These are phyloP conservation scores for Tricharina praecox DNA, from an alignment of 495 filamentous ascomycete species.

Conservation along the genomic window DNA sequence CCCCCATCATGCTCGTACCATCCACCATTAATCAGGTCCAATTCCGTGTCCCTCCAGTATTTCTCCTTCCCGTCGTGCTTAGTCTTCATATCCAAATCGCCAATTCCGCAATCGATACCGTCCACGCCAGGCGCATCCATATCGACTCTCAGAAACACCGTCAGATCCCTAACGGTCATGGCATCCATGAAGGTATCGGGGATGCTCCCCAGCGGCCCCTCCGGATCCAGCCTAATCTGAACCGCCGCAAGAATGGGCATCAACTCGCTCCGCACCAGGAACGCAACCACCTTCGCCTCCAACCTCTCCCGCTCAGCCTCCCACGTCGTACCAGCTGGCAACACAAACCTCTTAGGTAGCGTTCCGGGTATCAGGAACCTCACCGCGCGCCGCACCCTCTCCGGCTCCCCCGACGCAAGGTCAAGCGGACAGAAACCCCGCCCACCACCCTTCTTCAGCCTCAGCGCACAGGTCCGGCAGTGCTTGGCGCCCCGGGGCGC, in stretches of 20 bases:
- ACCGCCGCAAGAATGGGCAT: conserved; percentile 32
- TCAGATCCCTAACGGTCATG: conserved; percentile 85
- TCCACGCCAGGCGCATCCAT: conserved; percentile 13
- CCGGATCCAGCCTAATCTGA: conserved; percentile 36
- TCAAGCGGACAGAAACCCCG: conserved; percentile 29
- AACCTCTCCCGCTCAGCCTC: conserved; percentile 4
- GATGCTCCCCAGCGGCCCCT: conserved; percentile 25
- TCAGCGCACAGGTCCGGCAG: conserved; percentile 75
- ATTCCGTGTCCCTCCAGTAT: conserved; percentile 57
- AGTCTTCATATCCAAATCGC: conserved; percentile 81
- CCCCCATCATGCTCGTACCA: conserved; percentile 50
- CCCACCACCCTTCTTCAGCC: conserved; percentile 16
- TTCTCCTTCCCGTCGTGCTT: conserved; percentile 44
- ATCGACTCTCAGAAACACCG: conserved; percentile 55
- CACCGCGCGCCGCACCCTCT: conserved; percentile 28
- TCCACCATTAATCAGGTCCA: conserved; percentile 44
- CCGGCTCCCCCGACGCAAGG: conserved; percentile 25
- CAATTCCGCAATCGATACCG: conserved; percentile 54
- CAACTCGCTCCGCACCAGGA: conserved; percentile 20
- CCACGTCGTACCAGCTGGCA: conserved; percentile 9
- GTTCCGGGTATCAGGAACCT: conserved; percentile 17
- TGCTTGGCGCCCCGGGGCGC: conserved; percentile 47
- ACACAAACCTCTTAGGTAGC: conserved; percentile 5
- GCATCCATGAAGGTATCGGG: conserved; percentile 30
- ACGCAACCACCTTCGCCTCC: conserved; percentile 10